Percentiles rank a stretch among this genome's conserved stretches.
These are phyloP conservation scores for Physocladia obscura DNA, from an alignment of 192 early-diverging fungal genomes.

Conservation along the genomic window DNA sequence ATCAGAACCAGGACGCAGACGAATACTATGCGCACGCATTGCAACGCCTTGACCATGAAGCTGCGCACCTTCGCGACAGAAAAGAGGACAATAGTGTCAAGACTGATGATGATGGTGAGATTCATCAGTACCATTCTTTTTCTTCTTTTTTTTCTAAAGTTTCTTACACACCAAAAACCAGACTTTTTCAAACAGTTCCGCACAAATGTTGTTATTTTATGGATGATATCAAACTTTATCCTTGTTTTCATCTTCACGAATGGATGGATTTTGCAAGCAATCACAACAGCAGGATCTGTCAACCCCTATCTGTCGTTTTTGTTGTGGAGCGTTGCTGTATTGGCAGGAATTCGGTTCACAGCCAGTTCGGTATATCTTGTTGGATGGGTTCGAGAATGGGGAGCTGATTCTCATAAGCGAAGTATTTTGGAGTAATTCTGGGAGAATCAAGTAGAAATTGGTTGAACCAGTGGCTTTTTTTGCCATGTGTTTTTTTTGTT, in stretches of 20 bases:
- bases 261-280: conserved; percentile 16
- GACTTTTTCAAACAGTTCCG: conserved; percentile 56
- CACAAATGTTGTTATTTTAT: conserved; percentile 47
- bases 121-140: too few relatives aligned
- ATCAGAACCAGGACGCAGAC: conserved; percentile 41
- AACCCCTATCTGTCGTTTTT: conserved; percentile 50
- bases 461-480: too few relatives aligned
- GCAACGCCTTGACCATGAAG: conserved; percentile 54
- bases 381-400: conserved; percentile 12
- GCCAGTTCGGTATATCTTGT: background rate
- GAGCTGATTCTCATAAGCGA: conserved; percentile 4
- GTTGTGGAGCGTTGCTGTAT: conserved; percentile 46
- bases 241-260: conserved; percentile 48
- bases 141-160: too few relatives aligned
- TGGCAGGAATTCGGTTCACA: conserved; percentile 33
- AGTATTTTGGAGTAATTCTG: too few relatives aligned
- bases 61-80: conserved; percentile 42
- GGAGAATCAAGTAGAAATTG: too few relatives aligned
- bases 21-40: conserved; percentile 64
- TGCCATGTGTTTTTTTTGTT: too few relatives aligned
- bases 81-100: conserved; percentile 46
- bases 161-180: too few relatives aligned
- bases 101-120: conserved; percentile 40
- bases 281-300: conserved; percentile 9
- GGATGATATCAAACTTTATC: conserved; percentile 45